Evolutionary conservation across 2,329 filamentous ascomycete species (phyloP).

Genomic region (Rhexocercosporidium sp.): DNA sequence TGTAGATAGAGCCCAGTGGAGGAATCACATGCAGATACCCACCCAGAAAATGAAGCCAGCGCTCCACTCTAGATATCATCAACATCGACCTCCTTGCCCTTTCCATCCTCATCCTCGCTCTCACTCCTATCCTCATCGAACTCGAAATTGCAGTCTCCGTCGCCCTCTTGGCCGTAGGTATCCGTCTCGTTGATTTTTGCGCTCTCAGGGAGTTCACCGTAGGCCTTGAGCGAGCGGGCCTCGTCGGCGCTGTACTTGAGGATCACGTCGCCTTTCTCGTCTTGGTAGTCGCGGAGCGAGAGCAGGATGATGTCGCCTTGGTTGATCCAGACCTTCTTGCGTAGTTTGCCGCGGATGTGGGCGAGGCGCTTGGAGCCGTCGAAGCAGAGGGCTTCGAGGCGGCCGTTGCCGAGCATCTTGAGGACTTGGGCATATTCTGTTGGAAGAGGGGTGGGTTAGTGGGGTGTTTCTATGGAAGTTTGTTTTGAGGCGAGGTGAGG

Average conservation of each 20-base stretch:
- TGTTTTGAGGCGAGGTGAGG: too few species aligned
- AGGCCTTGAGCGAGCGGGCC: conserved; percentile 92
- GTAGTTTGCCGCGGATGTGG: conserved; percentile 92
- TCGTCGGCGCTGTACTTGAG: conserved; percentile 97
- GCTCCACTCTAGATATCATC: conserved; percentile 81
- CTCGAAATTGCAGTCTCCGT: conserved; percentile 97
- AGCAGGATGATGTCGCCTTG: conserved; percentile 93
- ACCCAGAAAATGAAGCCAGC: neutral
- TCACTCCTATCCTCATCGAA: conserved; percentile 89
- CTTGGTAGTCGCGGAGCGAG: conserved; percentile 89
- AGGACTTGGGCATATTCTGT: conserved; percentile 82
- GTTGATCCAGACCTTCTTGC: conserved; percentile 99
- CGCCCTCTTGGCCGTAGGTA: conserved; percentile 87
- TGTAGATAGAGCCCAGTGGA: neutral
- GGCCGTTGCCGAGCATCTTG: conserved; percentile 96
- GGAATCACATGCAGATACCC: neutral
- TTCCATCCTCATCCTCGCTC: conserved; percentile 59
- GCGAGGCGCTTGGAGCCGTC: conserved; percentile 87
- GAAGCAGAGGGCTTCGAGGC: conserved; percentile 89
- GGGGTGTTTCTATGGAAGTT: conserved; percentile 42
- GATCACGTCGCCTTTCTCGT: conserved; percentile 91
- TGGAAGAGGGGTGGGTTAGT: conserved; percentile 28
- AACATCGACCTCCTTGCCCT: conserved; percentile 85
- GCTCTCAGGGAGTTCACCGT: conserved; percentile 94
- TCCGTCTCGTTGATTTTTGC: conserved; percentile 99